Percentiles rank a stretch among this genome's conserved stretches.
These are phyloP conservation scores for Podospora australis DNA, from an alignment of 495 filamentous ascomycete genomes.

Conservation along the genomic window DNA sequence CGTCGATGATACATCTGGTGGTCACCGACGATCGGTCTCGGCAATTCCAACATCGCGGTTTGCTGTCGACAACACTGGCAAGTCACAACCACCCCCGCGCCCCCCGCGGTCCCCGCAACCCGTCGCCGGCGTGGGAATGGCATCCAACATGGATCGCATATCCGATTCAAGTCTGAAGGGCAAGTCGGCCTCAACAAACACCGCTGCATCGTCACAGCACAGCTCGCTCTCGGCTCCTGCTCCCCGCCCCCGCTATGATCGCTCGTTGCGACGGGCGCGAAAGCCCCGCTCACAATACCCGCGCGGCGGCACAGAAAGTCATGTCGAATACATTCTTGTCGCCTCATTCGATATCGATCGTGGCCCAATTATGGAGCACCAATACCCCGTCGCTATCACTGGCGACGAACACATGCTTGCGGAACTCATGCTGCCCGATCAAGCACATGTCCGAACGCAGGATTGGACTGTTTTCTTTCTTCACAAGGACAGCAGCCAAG, in stretches of 20 bases:
- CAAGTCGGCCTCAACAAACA: constrained; percentile 45
- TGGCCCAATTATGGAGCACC: constrained; percentile 96
- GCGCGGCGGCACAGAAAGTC: constrained; percentile 66
- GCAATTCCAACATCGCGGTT: constrained; percentile 54
- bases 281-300: constrained; percentile 83
- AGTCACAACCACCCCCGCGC: constrained; percentile 40
- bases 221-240: constrained; percentile 41
- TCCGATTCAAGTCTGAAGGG: constrained; percentile 51
- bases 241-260: constrained; percentile 33
- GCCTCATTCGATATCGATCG: constrained; percentile 96
- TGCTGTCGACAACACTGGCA: constrained; percentile 44
- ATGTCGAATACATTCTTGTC: constrained; percentile 99
- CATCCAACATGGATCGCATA: constrained; percentile 40
- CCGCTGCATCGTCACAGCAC: constrained; percentile 48
- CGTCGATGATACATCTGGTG: constrained; percentile 10
- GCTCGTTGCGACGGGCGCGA: constrained; percentile 33
- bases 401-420: constrained; percentile 97
- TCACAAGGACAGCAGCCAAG: constrained; percentile 82
- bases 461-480: constrained; percentile 99
- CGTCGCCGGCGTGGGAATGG: constrained; percentile 12
- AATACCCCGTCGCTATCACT: constrained; percentile 88
- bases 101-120: constrained; percentile 50
- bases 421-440: constrained; percentile 97
- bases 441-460: constrained; percentile 88
- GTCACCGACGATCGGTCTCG: constrained; percentile 50